These are phyloP conservation scores for Hura crepitans DNA, from an alignment of 441 rosid genomes.

Conservation along the genomic window DNA sequence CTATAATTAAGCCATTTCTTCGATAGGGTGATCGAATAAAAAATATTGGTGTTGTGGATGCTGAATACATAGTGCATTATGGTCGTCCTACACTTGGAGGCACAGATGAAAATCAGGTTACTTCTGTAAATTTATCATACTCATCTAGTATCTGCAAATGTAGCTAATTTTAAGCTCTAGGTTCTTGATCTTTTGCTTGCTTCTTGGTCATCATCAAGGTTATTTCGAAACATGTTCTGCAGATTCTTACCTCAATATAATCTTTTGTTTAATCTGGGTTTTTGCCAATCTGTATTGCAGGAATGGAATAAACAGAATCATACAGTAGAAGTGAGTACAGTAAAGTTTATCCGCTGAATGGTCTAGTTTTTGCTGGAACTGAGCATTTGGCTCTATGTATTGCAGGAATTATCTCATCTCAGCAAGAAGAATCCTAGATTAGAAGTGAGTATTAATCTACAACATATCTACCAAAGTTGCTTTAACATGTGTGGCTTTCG, in stretches of 20 bases:
- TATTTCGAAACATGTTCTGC: neutral
- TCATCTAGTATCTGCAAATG: neutral
- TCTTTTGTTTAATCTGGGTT: neutral
- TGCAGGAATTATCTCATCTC: conserved; percentile 31
- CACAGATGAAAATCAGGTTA: conserved; percentile 33
- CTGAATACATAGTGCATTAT: conserved; percentile 56
- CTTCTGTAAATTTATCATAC: neutral
- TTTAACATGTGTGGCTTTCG: neutral
- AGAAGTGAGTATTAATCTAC: conserved; percentile 36
- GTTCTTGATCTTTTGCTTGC: neutral
- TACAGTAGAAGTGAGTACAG: neutral
- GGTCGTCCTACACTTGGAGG: conserved; percentile 68
- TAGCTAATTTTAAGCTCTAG: neutral
- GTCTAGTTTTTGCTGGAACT: conserved; percentile 2
- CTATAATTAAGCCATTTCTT: neutral
- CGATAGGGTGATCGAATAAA: conserved; percentile 56
- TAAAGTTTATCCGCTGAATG: neutral
- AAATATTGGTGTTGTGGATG: conserved; percentile 64
- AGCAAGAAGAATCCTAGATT: conserved; percentile 40
- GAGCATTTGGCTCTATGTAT: too few relatives aligned
- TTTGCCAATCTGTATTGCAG: neutral
- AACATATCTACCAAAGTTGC: too few relatives aligned
- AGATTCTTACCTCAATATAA: neutral
- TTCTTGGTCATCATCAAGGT: neutral
- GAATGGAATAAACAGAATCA: neutral